Evolutionary conservation across 768 basidiomycete species (phyloP).

Genomic region (Auriscalpium vulgare): DNA sequence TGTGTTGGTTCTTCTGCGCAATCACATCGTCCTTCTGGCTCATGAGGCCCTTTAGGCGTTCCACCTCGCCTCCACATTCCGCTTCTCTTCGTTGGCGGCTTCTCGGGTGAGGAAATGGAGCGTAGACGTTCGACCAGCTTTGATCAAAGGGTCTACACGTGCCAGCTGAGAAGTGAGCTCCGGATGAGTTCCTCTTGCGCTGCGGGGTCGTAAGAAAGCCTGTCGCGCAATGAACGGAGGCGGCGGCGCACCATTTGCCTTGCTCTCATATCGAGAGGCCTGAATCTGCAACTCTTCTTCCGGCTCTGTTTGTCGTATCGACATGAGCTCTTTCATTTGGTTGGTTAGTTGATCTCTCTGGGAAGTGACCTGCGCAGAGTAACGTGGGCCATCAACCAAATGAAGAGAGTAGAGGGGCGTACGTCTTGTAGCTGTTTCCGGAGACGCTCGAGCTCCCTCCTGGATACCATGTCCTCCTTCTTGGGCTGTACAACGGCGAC

Average conservation of each 20-base stretch:
- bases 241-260: slow-evolving; percentile 38
- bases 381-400: background rate
- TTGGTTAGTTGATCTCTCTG: slow-evolving; percentile 31
- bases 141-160: slow-evolving; percentile 45
- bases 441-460: slow-evolving; percentile 12
- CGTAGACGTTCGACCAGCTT: slow-evolving; percentile 39
- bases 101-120: slow-evolving; percentile 69
- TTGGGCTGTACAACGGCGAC: background rate
- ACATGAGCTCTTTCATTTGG: slow-evolving; percentile 53
- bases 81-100: slow-evolving; percentile 63
- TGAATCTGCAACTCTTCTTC: slow-evolving; percentile 46
- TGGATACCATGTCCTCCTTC: background rate
- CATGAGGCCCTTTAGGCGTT: slow-evolving; percentile 33
- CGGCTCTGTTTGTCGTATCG: slow-evolving; percentile 55
- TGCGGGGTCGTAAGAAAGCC: slow-evolving; percentile 18
- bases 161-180: slow-evolving; percentile 49
- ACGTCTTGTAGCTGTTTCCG: slow-evolving; percentile 22
- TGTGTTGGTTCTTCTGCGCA: slow-evolving; percentile 36
- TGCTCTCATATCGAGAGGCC: slow-evolving; percentile 42
- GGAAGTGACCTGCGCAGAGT: slow-evolving; percentile 9
- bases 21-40: slow-evolving; percentile 36
- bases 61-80: slow-evolving; percentile 40
- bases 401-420: background rate
- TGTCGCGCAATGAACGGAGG: too few species aligned
- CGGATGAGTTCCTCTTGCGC: slow-evolving; percentile 51